phyloP scores from a whole-genome alignment of 139 green algal species.

The Chlorella sp. region DNA sequence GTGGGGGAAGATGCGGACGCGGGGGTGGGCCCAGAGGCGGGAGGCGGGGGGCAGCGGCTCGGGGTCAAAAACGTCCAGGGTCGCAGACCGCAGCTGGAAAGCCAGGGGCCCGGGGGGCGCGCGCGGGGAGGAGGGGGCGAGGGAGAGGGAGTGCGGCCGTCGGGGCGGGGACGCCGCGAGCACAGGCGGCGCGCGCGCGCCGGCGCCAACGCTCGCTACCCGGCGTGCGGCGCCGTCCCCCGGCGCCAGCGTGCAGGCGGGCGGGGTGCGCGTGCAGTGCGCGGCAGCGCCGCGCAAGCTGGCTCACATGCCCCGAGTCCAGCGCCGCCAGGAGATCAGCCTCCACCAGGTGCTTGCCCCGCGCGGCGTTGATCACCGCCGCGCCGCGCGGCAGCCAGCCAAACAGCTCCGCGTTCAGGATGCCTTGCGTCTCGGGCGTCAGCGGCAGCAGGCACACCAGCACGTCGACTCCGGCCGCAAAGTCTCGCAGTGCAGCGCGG shows the following conservation, averaged over 20 bases:
- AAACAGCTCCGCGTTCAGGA: slow-evolving; percentile 54
- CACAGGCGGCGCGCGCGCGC: too few species aligned
- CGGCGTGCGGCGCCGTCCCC: too few species aligned
- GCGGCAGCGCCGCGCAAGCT: too few species aligned
- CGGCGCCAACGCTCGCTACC: too few species aligned
- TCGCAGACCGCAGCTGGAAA: slow-evolving; percentile 33
- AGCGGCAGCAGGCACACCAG: slow-evolving; percentile 66
- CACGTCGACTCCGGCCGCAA: slow-evolving; percentile 44
- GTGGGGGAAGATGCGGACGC: slow-evolving; percentile 65
- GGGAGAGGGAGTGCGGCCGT: too few species aligned
- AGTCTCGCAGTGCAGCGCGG: slow-evolving; percentile 32
- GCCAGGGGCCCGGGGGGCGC: too few species aligned
- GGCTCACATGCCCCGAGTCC: slow-evolving; percentile 39
- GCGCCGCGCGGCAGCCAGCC: slow-evolving; percentile 47
- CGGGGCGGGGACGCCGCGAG: too few species aligned
- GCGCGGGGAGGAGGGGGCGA: too few species aligned
- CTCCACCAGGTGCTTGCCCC: slow-evolving; percentile 59
- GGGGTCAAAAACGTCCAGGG: slow-evolving; percentile 58
- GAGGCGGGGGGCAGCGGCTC: slow-evolving; percentile 61
- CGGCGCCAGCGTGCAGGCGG: too few species aligned
- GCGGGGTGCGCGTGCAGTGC: too few species aligned
- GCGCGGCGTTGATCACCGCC: slow-evolving; percentile 57
- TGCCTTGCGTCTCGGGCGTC: slow-evolving; percentile 50
- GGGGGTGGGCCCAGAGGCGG: slow-evolving; percentile 56
- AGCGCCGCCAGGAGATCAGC: slow-evolving; percentile 52